These are phyloP conservation scores for Diaporthe velutina DNA, from an alignment of 2,329 filamentous ascomycete species.

Conservation along the genomic window DNA sequence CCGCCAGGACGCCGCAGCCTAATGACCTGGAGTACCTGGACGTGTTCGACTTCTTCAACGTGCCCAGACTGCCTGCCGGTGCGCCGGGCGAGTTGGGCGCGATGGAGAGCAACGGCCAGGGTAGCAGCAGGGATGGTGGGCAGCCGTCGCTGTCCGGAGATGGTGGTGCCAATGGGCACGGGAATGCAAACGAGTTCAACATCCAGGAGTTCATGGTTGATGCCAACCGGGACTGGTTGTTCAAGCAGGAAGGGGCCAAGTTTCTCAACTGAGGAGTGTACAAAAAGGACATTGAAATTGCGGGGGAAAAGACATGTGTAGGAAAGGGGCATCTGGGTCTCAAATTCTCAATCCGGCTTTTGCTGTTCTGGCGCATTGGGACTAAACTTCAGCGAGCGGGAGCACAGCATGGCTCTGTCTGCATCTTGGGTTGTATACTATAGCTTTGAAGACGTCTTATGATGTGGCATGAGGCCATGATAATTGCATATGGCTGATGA, in stretches of 20 bases:
- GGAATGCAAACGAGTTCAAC: slow-evolving; percentile 73
- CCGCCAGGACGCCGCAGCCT: slow-evolving; percentile 77
- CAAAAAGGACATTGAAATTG: not conserved
- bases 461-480: slow-evolving; percentile 19
- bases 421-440: not conserved
- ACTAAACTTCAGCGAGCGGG: not conserved
- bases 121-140: slow-evolving; percentile 39
- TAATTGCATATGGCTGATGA: slow-evolving; percentile 4
- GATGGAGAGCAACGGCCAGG: slow-evolving; percentile 42
- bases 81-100: slow-evolving; percentile 47
- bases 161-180: slow-evolving; percentile 39
- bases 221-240: slow-evolving; percentile 81
- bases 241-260: slow-evolving; percentile 62
- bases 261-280: slow-evolving; percentile 40
- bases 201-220: slow-evolving; percentile 85
- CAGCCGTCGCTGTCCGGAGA: slow-evolving; percentile 38
- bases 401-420: not conserved
- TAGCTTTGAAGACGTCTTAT: not conserved
- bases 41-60: slow-evolving; percentile 95
- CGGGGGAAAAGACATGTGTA: not conserved
- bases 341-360: not conserved
- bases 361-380: not conserved
- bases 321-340: not conserved
- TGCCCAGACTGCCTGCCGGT: slow-evolving; percentile 76
- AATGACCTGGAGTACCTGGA: slow-evolving; percentile 93